Conservation (phyloP, 2,329 filamentous ascomycete genomes). For the Colletotrichum eremochloae region DNA sequence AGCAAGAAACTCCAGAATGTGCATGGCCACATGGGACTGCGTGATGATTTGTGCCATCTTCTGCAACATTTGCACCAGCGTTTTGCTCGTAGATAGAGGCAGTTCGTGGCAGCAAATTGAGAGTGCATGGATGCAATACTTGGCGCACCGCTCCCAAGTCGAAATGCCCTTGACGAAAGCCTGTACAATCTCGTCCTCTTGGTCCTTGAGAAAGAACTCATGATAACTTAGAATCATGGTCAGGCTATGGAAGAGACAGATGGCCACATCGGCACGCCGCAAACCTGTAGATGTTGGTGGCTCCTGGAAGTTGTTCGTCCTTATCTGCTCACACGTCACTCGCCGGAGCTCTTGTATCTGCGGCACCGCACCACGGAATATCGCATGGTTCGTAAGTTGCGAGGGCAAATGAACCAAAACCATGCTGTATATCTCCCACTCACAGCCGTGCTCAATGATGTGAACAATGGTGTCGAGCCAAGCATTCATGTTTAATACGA, state of each 20-base stretch:
- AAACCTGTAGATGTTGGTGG: slow-evolving; percentile 84
- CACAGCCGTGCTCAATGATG: slow-evolving; percentile 76
- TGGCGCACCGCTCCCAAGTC: slow-evolving; percentile 87
- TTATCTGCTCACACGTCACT: slow-evolving; percentile 86
- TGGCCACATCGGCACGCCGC: slow-evolving; percentile 88
- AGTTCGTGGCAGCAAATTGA: slow-evolving; percentile 96
- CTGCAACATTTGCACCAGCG: slow-evolving; percentile 86
- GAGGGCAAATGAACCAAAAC: slow-evolving; percentile 87
- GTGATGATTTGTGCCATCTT: slow-evolving; percentile 98
- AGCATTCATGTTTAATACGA: slow-evolving; percentile 69
- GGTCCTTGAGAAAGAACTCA: slow-evolving; percentile 82
- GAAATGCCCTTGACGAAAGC: slow-evolving; percentile 89
- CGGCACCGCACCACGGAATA: slow-evolving; percentile 81
- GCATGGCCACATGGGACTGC: slow-evolving; percentile 89
- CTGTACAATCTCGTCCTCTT: slow-evolving; percentile 90
- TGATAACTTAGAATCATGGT: slow-evolving; percentile 94
- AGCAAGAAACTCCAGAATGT: slow-evolving; percentile 96
- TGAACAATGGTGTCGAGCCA: slow-evolving; percentile 85
- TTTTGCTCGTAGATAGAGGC: slow-evolving; percentile 87
- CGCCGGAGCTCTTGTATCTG: slow-evolving; percentile 83
- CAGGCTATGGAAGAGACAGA: slow-evolving; percentile 88
- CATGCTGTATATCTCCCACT: slow-evolving; percentile 96
- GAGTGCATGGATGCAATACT: slow-evolving; percentile 93
- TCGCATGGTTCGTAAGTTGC: slow-evolving; percentile 89
- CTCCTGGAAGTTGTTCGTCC: slow-evolving; percentile 81